Base-by-base conservation (phyloP, 176 grass and related monocot genomes). In the Aegilops tauschii region DNA sequence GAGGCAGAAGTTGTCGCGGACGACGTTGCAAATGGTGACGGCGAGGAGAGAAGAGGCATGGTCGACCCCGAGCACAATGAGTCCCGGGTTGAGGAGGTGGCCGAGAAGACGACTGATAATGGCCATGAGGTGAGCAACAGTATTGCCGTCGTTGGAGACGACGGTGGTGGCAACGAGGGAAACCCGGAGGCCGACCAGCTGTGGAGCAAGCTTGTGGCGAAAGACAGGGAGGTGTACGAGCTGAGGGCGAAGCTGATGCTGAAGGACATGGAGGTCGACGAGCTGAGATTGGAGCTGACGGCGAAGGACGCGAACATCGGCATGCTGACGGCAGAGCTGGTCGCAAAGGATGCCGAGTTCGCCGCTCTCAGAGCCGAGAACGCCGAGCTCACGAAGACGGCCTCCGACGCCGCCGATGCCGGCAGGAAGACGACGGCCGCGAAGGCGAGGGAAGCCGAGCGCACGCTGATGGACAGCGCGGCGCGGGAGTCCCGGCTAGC, bases 121-220 rank as follows among this genome's bases (percentile, higher is more conserved):
- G 82, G 32, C 1, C 85, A 79, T 0, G 79, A 82, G 56, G 49
- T 61, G 79, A 81, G 23, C 21, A 50, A 69, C 0, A 76, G 35
- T 35, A 35, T 86, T 16, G 73, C 40, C 58, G 0, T 74, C 14
- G 23, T 52, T 5, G 39, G 9, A 23, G 56, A n/a, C 1, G 42
- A 42, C 2, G 40, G 11, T 31, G 76, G 82, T 17, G 27, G 68
- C 20, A 40, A 85, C 16, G 73, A 37, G 21, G 21, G 28, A 1
- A 79, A 16, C 29, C 45, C 30, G 27, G 93, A 88, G 82, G 37
- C 80, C 7, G 77, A 50, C 36, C 66, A 65, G 77, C 64, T 88
- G 66, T 90, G 83, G 80, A 86, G 21, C 34, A 84, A 29, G 91
- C 82, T 98, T 50, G 86, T 63, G 83, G 87, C 27, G 69, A 86